Conservation (phyloP, 768 basidiomycete genomes). For the Amanita molliuscula region DNA sequence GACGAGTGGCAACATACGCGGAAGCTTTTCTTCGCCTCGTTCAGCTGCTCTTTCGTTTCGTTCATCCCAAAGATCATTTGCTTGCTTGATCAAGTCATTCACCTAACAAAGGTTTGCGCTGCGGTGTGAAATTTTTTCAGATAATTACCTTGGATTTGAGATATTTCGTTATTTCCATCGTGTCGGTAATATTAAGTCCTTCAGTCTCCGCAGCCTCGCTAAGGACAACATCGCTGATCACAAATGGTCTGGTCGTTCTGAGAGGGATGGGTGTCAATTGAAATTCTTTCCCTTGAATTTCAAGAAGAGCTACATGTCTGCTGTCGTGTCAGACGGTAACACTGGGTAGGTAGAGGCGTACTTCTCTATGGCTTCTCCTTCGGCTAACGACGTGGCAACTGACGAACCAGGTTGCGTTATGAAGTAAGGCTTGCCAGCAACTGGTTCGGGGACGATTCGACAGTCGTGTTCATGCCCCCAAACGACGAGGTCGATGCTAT, state of each 20-base stretch:
- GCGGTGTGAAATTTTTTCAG: neutral
- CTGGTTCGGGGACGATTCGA: constrained; percentile 80
- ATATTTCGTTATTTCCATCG: constrained; percentile 75
- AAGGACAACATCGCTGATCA: constrained; percentile 73
- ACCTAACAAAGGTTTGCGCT: constrained; percentile 34
- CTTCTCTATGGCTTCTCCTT: constrained; percentile 92
- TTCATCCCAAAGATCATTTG: constrained; percentile 70
- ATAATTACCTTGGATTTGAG: constrained; percentile 54
- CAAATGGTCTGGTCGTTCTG: constrained; percentile 90
- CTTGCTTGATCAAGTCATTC: constrained; percentile 67
- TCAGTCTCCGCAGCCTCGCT: constrained; percentile 72
- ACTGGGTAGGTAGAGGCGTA: constrained; percentile 20
- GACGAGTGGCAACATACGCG: constrained; percentile 77
- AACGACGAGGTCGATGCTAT: constrained; percentile 84
- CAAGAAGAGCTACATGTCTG: constrained; percentile 86
- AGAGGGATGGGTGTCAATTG: constrained; percentile 77
- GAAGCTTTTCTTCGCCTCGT: constrained; percentile 50
- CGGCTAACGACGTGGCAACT: constrained; percentile 88
- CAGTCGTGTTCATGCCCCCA: constrained; percentile 99
- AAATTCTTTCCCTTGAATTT: constrained; percentile 84
- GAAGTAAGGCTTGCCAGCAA: constrained; percentile 84
- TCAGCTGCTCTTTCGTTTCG: constrained; percentile 51
- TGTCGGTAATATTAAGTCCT: constrained; percentile 66
- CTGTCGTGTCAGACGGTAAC: neutral
- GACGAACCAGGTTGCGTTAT: constrained; percentile 94